A percentile compares a stretch with the other conserved stretches of the same genome.
phyloP scores from a whole-genome alignment of 495 filamentous ascomycete species.

The Aspergillus haitiensis region DNA sequence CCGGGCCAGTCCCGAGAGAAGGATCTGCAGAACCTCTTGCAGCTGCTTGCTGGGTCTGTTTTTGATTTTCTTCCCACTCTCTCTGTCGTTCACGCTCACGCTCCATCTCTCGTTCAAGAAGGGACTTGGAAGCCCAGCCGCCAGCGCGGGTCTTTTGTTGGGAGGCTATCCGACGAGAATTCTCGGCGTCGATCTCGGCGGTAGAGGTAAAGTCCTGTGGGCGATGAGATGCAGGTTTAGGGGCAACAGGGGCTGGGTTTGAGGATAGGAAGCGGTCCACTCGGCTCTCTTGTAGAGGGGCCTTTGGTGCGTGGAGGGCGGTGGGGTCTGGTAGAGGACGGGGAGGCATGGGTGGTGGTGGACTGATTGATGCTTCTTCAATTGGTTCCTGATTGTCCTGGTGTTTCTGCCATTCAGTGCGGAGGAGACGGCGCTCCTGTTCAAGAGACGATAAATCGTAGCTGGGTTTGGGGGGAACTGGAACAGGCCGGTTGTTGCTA shows the following conservation, averaged over 20 bases:
- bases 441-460: constrained; percentile 68
- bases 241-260: constrained; percentile 47
- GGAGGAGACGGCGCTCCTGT: constrained; percentile 74
- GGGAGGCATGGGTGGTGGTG: constrained; percentile 25
- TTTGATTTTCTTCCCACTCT: constrained; percentile 94
- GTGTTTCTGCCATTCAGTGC: constrained; percentile 64
- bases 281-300: constrained; percentile 33
- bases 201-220: constrained; percentile 58
- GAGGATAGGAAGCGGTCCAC: constrained; percentile 52
- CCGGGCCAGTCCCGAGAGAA: constrained; percentile 53
- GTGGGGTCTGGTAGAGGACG: constrained; percentile 56
- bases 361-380: constrained; percentile 25
- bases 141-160: constrained; percentile 71
- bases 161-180: constrained; percentile 60
- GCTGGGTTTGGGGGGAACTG: constrained; percentile 53
- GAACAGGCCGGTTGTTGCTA: constrained; percentile 42
- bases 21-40: constrained; percentile 40
- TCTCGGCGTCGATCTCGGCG: constrained; percentile 67
- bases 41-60: constrained; percentile 61
- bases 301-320: constrained; percentile 36
- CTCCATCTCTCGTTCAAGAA: constrained; percentile 96
- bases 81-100: constrained; percentile 86
- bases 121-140: constrained; percentile 75
- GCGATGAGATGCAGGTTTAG: constrained; percentile 42
- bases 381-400: constrained; percentile 42